These are phyloP conservation scores for Candida montana DNA, from an alignment of 805 yeast species.

Conservation along the genomic window DNA sequence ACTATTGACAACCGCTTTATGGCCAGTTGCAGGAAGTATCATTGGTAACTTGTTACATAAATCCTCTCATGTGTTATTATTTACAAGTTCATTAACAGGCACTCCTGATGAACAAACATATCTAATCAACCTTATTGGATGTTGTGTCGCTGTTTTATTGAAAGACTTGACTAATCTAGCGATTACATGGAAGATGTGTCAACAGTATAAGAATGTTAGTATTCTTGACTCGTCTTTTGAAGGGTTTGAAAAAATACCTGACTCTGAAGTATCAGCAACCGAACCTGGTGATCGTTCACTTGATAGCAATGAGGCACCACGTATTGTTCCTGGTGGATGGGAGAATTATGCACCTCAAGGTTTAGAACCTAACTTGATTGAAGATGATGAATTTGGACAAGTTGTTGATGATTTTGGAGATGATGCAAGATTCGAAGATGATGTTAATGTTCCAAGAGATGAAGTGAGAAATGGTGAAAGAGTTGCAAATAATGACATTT, in stretches of 20 bases:
- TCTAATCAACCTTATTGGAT: slow-evolving; percentile 31
- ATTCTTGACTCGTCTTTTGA: slow-evolving; percentile 13
- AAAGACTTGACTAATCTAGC: slow-evolving; percentile 30
- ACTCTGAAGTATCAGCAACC: background rate
- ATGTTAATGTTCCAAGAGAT: too few relatives aligned
- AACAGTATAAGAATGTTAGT: slow-evolving; percentile 23
- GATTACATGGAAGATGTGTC: slow-evolving; percentile 28
- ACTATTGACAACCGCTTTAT: slow-evolving; percentile 12
- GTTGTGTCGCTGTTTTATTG: slow-evolving; percentile 24
- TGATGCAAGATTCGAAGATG: too few relatives aligned
- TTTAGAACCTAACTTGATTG: too few relatives aligned
- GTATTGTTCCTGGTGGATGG: too few relatives aligned
- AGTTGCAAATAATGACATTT: too few relatives aligned
- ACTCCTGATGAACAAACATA: slow-evolving; percentile 36
- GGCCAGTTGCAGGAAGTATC: slow-evolving; percentile 29
- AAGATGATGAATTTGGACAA: background rate
- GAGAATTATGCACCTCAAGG: too few relatives aligned
- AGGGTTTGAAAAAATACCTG: slow-evolving; percentile 7
- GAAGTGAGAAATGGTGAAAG: too few relatives aligned
- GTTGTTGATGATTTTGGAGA: too few relatives aligned
- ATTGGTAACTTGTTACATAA: slow-evolving; percentile 21
- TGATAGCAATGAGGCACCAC: too few relatives aligned
- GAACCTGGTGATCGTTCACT: background rate
- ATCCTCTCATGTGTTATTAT: slow-evolving; percentile 19
- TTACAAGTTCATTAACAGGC: slow-evolving; percentile 18